These are phyloP conservation scores for Tanacetum coccineum DNA, from an alignment of 129 eudicot genomes.

Conservation along the genomic window DNA sequence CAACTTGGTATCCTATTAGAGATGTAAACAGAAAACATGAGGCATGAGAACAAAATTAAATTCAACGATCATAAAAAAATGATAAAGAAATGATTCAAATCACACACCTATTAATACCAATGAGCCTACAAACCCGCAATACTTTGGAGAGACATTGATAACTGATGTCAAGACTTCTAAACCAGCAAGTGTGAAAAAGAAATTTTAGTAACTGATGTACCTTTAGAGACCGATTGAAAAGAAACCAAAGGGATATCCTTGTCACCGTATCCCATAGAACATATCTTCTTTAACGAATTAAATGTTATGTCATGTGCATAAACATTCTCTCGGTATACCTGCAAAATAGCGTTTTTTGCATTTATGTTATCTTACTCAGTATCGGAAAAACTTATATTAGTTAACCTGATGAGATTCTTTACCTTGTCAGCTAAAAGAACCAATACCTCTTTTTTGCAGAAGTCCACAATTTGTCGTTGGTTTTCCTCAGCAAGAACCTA, in stretches of 20 bases:
- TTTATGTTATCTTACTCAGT: neutral
- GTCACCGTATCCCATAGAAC: conserved; percentile 83
- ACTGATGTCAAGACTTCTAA: too few species aligned
- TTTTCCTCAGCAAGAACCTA: conserved; percentile 91
- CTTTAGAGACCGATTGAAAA: conserved; percentile 94
- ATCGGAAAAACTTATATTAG: neutral
- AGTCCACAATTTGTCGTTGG: conserved; percentile 80
- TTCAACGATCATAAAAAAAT: too few species aligned
- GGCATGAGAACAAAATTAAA: too few species aligned
- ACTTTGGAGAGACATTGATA: too few species aligned
- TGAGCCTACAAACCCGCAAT: too few species aligned
- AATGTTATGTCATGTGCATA: conserved; percentile 88
- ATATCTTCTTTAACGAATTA: conserved; percentile 83
- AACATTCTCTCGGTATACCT: conserved; percentile 92
- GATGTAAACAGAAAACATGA: too few species aligned
- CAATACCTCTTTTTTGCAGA: conserved; percentile 85
- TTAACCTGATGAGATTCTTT: conserved; percentile 17
- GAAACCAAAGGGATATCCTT: conserved; percentile 85
- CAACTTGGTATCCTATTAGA: too few species aligned
- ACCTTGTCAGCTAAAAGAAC: conserved; percentile 99
- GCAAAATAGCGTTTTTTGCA: conserved; percentile 19
- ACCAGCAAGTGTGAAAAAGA: too few species aligned
- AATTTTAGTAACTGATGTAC: conserved; percentile 45
- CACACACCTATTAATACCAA: too few species aligned
- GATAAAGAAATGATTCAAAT: too few species aligned